A percentile compares a stretch with the other conserved stretches of the same genome.
These are phyloP conservation scores for Fusarium pseudograminearum DNA, from an alignment of 2,329 filamentous ascomycete species.

Conservation along the genomic window DNA sequence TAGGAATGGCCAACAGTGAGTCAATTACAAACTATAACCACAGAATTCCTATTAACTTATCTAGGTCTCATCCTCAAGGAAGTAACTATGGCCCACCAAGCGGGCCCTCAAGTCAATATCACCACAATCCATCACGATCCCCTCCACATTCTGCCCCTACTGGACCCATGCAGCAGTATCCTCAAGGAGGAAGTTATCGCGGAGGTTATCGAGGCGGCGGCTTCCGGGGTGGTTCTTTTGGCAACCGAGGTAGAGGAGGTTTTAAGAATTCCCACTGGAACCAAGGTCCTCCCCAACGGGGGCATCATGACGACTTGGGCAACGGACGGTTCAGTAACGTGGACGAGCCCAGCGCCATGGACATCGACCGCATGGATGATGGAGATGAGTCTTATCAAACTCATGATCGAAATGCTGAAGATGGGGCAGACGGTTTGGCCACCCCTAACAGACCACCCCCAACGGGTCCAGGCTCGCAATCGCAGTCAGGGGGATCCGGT, in stretches of 20 bases:
- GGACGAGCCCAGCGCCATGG: constrained; percentile 32
- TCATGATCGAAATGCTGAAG: constrained; percentile 53
- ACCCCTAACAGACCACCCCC: constrained; percentile 67
- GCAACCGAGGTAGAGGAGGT: constrained; percentile 69
- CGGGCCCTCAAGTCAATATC: constrained; percentile 67
- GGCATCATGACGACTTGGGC: constrained; percentile 40
- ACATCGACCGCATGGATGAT: constrained; percentile 31
- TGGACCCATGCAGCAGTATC: constrained; percentile 68
- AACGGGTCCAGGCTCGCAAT: constrained; percentile 60
- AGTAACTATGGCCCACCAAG: constrained; percentile 63
- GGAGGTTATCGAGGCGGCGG: constrained; percentile 64
- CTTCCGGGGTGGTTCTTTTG: constrained; percentile 71
- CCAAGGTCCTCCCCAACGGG: constrained; percentile 40
- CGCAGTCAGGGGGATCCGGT: constrained; percentile 54
- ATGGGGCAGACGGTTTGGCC: constrained; percentile 63
- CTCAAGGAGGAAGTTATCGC: constrained; percentile 59
- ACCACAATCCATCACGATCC: constrained; percentile 60
- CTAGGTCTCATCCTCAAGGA: constrained; percentile 69
- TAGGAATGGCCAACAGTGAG: constrained; percentile 58
- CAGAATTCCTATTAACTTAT: constrained; percentile 13
- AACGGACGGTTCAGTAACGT: constrained; percentile 37
- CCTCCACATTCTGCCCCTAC: constrained; percentile 68
- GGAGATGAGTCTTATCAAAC: constrained; percentile 42
- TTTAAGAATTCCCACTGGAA: constrained; percentile 77
- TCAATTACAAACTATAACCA: neutral